A percentile compares a stretch with the other conserved stretches of the same genome.
Evolutionary conservation across 495 filamentous ascomycete genomes (phyloP).

Genomic region (Echria macrotheca): DNA sequence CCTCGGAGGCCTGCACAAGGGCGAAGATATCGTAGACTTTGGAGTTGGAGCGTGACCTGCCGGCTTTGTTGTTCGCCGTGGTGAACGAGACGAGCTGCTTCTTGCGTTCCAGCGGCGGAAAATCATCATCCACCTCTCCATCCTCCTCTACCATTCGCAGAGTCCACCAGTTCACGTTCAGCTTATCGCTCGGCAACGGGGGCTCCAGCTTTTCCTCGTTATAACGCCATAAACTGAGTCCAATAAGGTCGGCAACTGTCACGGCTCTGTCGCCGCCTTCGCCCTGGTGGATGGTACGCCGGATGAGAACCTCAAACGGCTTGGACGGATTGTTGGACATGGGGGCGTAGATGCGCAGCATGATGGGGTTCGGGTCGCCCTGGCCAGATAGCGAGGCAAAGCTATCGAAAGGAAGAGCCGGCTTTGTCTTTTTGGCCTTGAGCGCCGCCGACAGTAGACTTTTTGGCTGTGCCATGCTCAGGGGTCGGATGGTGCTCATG

Average conservation of each 20-base stretch:
- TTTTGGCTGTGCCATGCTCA: constrained; percentile 75
- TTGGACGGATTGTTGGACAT: constrained; percentile 67
- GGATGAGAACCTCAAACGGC: constrained; percentile 72
- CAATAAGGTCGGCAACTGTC: constrained; percentile 86
- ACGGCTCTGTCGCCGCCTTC: constrained; percentile 58
- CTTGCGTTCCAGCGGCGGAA: constrained; percentile 76
- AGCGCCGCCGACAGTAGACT: constrained; percentile 64
- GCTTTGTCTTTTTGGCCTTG: constrained; percentile 73
- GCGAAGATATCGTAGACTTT: constrained; percentile 93
- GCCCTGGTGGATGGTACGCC: constrained; percentile 67
- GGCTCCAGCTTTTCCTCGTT: constrained; percentile 75
- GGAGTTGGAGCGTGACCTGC: constrained; percentile 65
- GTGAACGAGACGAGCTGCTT: constrained; percentile 80
- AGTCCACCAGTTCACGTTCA: constrained; percentile 88
- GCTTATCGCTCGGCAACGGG: constrained; percentile 57
- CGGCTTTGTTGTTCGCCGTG: constrained; percentile 74
- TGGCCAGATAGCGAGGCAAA: constrained; percentile 85
- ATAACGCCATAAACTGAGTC: constrained; percentile 81
- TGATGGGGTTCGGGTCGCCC: constrained; percentile 74
- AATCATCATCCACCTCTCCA: constrained; percentile 93
- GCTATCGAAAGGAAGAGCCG: constrained; percentile 73
- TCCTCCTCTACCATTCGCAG: constrained; percentile 83
- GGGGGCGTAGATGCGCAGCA: constrained; percentile 80
- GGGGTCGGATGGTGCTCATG: constrained; percentile 74
- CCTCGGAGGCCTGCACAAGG: constrained; percentile 71